Evolutionary conservation across 192 early-diverging fungal genomes (phyloP).

Genomic region (Mortierella hygrophila): DNA sequence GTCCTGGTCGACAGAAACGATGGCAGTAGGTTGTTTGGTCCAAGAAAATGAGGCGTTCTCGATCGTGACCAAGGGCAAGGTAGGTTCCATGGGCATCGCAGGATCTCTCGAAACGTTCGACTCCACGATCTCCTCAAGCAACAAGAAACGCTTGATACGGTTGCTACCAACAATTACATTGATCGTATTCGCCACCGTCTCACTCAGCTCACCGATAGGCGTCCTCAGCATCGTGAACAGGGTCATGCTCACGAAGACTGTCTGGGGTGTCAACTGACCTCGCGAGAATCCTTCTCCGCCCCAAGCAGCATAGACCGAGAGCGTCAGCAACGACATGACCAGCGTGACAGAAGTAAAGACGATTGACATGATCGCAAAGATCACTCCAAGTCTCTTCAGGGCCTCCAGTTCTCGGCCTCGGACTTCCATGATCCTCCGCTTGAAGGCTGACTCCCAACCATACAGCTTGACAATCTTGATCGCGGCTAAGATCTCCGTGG

Average conservation of each 20-base stretch:
- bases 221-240: slow-evolving; percentile 73
- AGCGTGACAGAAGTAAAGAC: slow-evolving; percentile 42
- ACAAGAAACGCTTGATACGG: slow-evolving; percentile 61
- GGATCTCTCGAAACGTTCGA: neutral
- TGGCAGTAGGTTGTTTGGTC: neutral
- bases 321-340: slow-evolving; percentile 33
- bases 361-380: slow-evolving; percentile 39
- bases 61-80: slow-evolving; percentile 9
- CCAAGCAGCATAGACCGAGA: slow-evolving; percentile 39
- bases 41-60: slow-evolving; percentile 17
- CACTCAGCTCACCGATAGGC: slow-evolving; percentile 67
- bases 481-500: slow-evolving; percentile 23
- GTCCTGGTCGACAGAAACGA: neutral
- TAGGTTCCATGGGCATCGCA: neutral
- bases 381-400: slow-evolving; percentile 17
- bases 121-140: slow-evolving; percentile 37
- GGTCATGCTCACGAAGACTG: slow-evolving; percentile 75
- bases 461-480: slow-evolving; percentile 46
- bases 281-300: slow-evolving; percentile 31
- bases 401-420: slow-evolving; percentile 29
- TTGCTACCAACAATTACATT: slow-evolving; percentile 66
- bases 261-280: slow-evolving; percentile 42
- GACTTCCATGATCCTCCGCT: slow-evolving; percentile 12
- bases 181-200: slow-evolving; percentile 67
- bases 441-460: slow-evolving; percentile 39